Percentiles rank a stretch among this genome's conserved stretches.
Conservation (phyloP, 2,329 filamentous ascomycete genomes). For the Neofusicoccum sp. region DNA sequence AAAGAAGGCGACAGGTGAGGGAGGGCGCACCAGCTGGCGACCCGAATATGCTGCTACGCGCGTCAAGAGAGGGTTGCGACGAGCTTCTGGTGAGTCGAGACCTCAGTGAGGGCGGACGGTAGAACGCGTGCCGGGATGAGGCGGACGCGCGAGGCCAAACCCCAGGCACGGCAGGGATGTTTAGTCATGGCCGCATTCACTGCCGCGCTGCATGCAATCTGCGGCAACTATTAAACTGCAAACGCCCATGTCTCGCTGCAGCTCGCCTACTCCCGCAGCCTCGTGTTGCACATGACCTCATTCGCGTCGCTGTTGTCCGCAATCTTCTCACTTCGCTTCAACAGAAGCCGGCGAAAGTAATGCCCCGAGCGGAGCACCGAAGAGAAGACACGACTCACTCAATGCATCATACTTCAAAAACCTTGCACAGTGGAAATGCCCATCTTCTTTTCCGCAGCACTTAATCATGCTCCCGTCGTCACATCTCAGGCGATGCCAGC, state of each 20-base stretch:
- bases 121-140: slow-evolving; percentile 5
- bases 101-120: background rate
- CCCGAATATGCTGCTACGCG: background rate
- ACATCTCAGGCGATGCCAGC: background rate
- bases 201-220: background rate
- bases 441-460: background rate
- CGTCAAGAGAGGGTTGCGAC: background rate
- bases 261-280: background rate
- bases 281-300: too few relatives aligned
- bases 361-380: too few relatives aligned
- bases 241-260: background rate
- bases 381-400: too few relatives aligned
- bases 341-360: too few relatives aligned
- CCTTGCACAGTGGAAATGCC: too few relatives aligned
- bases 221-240: background rate
- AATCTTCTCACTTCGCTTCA: too few relatives aligned
- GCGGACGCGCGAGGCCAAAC: background rate
- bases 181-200: background rate
- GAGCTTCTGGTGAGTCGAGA: background rate
- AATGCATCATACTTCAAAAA: too few relatives aligned
- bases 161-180: background rate
- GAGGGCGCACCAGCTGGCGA: background rate
- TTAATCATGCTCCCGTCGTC: background rate
- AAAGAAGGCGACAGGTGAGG: background rate
- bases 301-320: too few relatives aligned